phyloP scores from a whole-genome alignment of 148 eudicot species.

The Chenopodium quinoa region DNA sequence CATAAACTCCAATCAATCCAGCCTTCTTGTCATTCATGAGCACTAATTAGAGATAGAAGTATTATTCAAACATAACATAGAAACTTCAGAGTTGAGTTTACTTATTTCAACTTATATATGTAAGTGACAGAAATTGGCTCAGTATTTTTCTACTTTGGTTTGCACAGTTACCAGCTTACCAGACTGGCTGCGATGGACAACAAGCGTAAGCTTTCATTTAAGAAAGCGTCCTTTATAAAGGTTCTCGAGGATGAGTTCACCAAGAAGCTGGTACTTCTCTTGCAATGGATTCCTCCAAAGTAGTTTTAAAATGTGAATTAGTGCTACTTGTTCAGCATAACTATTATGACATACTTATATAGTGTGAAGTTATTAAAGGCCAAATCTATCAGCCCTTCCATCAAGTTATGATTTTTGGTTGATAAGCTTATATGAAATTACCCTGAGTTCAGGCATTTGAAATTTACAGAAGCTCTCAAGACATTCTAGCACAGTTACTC shows the following conservation, averaged over 20 bases:
- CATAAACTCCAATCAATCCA: no score
- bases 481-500: not conserved
- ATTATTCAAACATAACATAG: not conserved
- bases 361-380: not conserved
- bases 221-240: constrained; percentile 26
- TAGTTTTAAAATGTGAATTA: not conserved
- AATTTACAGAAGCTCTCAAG: not conserved
- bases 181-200: constrained; percentile 12
- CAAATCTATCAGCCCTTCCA: not conserved
- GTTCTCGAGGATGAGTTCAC: constrained; percentile 22
- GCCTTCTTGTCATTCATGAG: not conserved
- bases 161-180: not conserved
- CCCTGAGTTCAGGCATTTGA: not conserved
- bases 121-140: not conserved
- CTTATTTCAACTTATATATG: not conserved
- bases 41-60: not conserved
- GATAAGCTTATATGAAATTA: not conserved
- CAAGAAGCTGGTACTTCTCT: constrained; percentile 22
- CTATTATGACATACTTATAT: not conserved
- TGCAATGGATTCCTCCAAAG: not conserved
- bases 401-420: not conserved
- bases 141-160: not conserved
- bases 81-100: not conserved
- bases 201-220: constrained; percentile 21
- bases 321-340: not conserved